phyloP scores from a whole-genome alignment of 768 basidiomycete species.

The Hysterangium stoloniferum region DNA sequence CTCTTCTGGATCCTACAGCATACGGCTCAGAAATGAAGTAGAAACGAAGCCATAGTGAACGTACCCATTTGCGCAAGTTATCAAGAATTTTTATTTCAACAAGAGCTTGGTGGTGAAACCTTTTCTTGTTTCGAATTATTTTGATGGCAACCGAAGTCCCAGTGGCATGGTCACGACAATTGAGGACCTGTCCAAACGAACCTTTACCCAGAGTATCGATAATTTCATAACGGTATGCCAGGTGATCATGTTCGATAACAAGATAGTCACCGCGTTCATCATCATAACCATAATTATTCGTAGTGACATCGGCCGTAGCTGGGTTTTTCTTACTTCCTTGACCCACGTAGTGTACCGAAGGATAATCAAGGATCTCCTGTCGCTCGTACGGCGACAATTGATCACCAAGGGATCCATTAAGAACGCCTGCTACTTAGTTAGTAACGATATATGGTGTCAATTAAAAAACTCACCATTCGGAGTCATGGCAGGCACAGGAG shows the following conservation, averaged over 20 bases:
- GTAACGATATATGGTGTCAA: conserved; percentile 12
- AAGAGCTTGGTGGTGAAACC: conserved; percentile 95
- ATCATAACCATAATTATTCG: conserved; percentile 92
- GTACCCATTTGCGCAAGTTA: conserved; percentile 93
- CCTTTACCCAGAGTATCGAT: conserved; percentile 93
- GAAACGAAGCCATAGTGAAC: conserved; percentile 20
- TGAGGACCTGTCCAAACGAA: conserved; percentile 94
- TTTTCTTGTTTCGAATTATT: conserved; percentile 98
- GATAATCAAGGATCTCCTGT: conserved; percentile 85
- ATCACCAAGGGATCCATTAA: conserved; percentile 58
- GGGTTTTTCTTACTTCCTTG: conserved; percentile 76
- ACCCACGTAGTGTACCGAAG: conserved; percentile 76
- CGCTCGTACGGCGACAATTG: conserved; percentile 82
- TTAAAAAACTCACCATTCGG: conserved; percentile 53
- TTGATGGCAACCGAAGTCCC: conserved; percentile 98
- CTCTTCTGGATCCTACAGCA: conserved; percentile 80
- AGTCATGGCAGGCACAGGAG: conserved; percentile 55
- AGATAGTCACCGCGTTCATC: conserved; percentile 98
- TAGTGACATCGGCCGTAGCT: conserved; percentile 60
- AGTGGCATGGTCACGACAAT: conserved; percentile 91
- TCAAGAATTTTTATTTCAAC: conserved; percentile 99
- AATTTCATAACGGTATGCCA: conserved; percentile 95
- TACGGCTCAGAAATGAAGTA: background rate
- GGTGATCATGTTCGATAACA: conserved; percentile 83
- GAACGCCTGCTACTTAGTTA: conserved; percentile 38